Evolutionary conservation across 2,329 filamentous ascomycete species (phyloP).

Genomic region (Apiospora saccharicola): DNA sequence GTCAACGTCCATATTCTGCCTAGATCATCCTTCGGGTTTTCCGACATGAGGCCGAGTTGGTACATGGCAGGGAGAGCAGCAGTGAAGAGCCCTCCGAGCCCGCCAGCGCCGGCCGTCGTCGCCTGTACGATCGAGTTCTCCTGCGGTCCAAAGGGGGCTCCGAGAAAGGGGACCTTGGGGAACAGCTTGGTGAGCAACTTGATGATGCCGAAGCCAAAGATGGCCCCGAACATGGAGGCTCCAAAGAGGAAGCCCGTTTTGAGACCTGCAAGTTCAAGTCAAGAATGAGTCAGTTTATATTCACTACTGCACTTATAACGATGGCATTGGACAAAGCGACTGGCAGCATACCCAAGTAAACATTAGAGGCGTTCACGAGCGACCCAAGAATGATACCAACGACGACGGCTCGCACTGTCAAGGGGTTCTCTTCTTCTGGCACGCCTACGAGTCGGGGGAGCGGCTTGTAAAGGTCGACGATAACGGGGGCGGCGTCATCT

Average conservation of each 20-base stretch:
- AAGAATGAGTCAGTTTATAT: neutral
- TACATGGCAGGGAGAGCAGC: conserved; percentile 64
- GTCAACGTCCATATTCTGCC: conserved; percentile 66
- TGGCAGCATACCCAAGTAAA: conserved; percentile 57
- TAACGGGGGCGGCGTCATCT: neutral
- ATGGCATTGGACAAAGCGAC: neutral
- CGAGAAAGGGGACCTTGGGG: conserved; percentile 57
- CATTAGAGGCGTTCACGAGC: conserved; percentile 64
- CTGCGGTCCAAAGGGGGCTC: conserved; percentile 62
- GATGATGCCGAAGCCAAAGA: conserved; percentile 63
- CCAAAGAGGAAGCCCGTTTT: conserved; percentile 56
- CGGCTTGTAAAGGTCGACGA: conserved; percentile 49
- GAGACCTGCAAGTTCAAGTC: conserved; percentile 44
- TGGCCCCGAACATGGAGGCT: conserved; percentile 56
- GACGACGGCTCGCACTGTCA: conserved; percentile 60
- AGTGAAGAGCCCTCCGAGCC: conserved; percentile 61
- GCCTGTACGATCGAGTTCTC: conserved; percentile 66
- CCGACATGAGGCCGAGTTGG: conserved; percentile 54
- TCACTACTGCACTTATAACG: neutral
- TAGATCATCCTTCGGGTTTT: conserved; percentile 59
- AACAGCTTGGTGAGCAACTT: conserved; percentile 53
- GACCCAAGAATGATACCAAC: conserved; percentile 60
- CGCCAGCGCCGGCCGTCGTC: conserved; percentile 61
- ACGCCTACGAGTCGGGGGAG: conserved; percentile 46
- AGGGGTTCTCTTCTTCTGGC: conserved; percentile 47